Percentiles rank a stretch among this genome's conserved stretches.
These are phyloP conservation scores for Parathielavia hyrcaniae DNA, from an alignment of 495 filamentous ascomycete species.

Conservation along the genomic window DNA sequence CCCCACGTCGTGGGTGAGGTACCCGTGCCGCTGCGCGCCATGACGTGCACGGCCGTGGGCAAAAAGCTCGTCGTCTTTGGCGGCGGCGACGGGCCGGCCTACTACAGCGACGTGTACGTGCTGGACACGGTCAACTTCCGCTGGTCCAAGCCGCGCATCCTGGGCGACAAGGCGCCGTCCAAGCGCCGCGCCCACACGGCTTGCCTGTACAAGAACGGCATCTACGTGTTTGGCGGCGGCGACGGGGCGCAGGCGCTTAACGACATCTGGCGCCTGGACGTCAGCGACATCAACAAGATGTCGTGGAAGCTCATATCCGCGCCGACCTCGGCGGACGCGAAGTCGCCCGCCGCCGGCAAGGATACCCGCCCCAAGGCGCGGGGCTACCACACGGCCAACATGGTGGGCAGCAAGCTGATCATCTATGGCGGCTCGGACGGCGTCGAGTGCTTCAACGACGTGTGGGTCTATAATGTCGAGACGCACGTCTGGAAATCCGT, in stretches of 20 bases:
- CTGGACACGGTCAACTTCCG: constrained; percentile 58
- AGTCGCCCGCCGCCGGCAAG: constrained; percentile 15
- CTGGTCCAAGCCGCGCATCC: constrained; percentile 51
- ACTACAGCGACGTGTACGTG: constrained; percentile 65
- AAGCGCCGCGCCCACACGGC: constrained; percentile 58
- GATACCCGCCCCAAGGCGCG: constrained; percentile 50
- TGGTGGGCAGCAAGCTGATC: constrained; percentile 62
- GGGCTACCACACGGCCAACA: constrained; percentile 63
- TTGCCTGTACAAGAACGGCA: constrained; percentile 59
- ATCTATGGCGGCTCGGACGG: constrained; percentile 61
- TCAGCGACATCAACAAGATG: constrained; percentile 55
- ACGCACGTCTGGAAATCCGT: constrained; percentile 49
- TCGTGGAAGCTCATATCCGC: constrained; percentile 56
- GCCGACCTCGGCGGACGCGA: constrained; percentile 18
- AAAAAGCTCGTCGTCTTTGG: constrained; percentile 62
- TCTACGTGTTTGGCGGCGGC: constrained; percentile 61
- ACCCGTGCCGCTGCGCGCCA: constrained; percentile 56
- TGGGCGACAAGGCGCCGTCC: constrained; percentile 47
- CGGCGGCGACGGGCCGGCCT: constrained; percentile 58
- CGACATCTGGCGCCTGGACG: constrained; percentile 61
- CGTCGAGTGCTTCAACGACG: constrained; percentile 60
- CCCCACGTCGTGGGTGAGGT: constrained; percentile 55
- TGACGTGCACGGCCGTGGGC: constrained; percentile 60
- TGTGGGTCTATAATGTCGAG: constrained; percentile 63
- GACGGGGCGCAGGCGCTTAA: constrained; percentile 60